A percentile compares a stretch with the other conserved stretches of the same genome.
phyloP scores from a whole-genome alignment of 495 filamentous ascomycete species.

The Margaritispora aquatica region DNA sequence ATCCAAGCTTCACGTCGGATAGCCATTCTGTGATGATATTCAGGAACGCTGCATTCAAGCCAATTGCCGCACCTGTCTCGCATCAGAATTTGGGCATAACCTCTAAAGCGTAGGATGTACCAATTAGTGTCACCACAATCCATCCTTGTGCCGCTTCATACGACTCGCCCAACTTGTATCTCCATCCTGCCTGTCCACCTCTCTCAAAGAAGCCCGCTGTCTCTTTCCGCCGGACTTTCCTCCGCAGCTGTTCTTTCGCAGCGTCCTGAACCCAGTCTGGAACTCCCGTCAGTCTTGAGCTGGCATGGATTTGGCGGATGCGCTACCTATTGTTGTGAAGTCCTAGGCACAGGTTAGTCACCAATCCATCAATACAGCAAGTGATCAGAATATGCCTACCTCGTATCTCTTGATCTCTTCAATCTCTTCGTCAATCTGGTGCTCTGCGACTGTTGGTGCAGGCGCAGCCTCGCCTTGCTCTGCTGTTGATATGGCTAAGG shows the following conservation, averaged over 20 bases:
- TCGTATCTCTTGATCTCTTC: slow-evolving; percentile 98
- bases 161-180: slow-evolving; percentile 72
- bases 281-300: slow-evolving; percentile 2
- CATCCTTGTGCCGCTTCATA: slow-evolving; percentile 97
- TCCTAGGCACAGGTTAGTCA: slow-evolving; percentile 29
- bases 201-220: slow-evolving; percentile 70
- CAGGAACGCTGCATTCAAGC: slow-evolving; percentile 84
- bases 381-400: slow-evolving; percentile 41
- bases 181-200: slow-evolving; percentile 70
- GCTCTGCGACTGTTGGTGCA: slow-evolving; percentile 37
- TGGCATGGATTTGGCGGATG: background rate
- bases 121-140: slow-evolving; percentile 95
- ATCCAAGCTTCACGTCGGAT: slow-evolving; percentile 88
- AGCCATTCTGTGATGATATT: slow-evolving; percentile 98
- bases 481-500: slow-evolving; percentile 57
- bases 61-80: slow-evolving; percentile 68
- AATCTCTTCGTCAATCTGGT: slow-evolving; percentile 87
- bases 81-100: slow-evolving; percentile 6
- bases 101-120: slow-evolving; percentile 19
- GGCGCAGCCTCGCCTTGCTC: slow-evolving; percentile 50
- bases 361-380: background rate
- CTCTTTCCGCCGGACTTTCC: slow-evolving; percentile 67
- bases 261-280: slow-evolving; percentile 94
- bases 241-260: slow-evolving; percentile 76
- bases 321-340: slow-evolving; percentile 86